Percentiles rank a stretch among this genome's conserved stretches.
Evolutionary conservation across 2,329 filamentous ascomycete species (phyloP).

Genomic region (Fusarium verrucosum): DNA sequence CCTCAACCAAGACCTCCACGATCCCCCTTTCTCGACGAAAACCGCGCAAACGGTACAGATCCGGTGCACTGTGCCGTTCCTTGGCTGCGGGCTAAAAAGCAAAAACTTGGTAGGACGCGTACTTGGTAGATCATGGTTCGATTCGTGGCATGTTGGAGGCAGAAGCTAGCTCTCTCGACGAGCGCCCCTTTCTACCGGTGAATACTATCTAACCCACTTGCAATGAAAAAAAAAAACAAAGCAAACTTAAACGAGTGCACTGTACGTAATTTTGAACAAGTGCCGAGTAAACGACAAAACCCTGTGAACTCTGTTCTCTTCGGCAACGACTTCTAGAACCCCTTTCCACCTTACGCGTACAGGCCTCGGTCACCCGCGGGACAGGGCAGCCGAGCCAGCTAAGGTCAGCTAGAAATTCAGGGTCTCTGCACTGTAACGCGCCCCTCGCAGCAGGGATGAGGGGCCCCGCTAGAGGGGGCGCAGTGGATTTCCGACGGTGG

Average conservation of each 20-base stretch:
- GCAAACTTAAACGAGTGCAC: too few relatives aligned
- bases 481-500: conserved; percentile 11
- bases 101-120: too few relatives aligned
- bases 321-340: too few relatives aligned
- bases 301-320: too few relatives aligned
- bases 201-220: too few relatives aligned
- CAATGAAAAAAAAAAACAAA: too few relatives aligned
- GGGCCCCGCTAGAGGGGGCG: background rate
- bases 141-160: conserved; percentile 5
- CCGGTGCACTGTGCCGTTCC: background rate
- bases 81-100: background rate
- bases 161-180: too few relatives aligned
- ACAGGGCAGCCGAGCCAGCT: background rate
- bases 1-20: background rate
- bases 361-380: background rate
- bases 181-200: too few relatives aligned
- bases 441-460: background rate
- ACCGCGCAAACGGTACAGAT: too few relatives aligned
- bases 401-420: conserved; percentile 8
- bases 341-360: background rate
- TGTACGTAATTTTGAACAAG: too few relatives aligned
- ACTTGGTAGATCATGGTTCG: conserved; percentile 13
- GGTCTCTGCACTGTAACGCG: conserved; percentile 13
- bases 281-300: too few relatives aligned
- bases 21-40: background rate